Percentiles rank a stretch among this genome's conserved stretches.
Conservation (phyloP, 768 basidiomycete genomes). For the Suillus hirtellus region DNA sequence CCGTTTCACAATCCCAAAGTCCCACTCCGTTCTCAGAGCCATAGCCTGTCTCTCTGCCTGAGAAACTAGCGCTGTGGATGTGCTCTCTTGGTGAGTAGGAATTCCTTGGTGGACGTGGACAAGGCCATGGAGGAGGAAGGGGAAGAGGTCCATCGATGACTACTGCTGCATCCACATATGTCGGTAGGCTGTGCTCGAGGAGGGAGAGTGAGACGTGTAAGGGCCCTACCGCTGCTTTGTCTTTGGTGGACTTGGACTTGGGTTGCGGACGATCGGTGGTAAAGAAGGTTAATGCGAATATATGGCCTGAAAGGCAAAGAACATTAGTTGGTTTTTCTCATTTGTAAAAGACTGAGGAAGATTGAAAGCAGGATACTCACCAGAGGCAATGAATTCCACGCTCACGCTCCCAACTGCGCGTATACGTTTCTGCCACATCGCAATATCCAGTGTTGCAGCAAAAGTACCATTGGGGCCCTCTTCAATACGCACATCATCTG, state of each 20-base stretch:
- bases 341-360: background rate
- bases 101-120: conserved; percentile 13
- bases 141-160: conserved; percentile 39
- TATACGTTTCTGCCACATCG: conserved; percentile 70
- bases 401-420: conserved; percentile 53
- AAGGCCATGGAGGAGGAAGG: conserved; percentile 13
- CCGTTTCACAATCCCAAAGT: background rate
- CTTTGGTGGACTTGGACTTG: background rate
- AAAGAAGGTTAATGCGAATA: conserved; percentile 30
- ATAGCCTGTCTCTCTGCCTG: background rate
- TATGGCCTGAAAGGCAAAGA: conserved; percentile 20
- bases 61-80: background rate
- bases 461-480: conserved; percentile 50
- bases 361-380: conserved; percentile 18
- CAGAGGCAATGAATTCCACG: conserved; percentile 65
- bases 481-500: conserved; percentile 56
- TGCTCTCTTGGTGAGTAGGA: background rate
- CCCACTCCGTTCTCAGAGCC: background rate
- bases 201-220: conserved; percentile 52
- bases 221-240: conserved; percentile 12
- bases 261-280: conserved; percentile 14
- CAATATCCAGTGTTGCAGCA: conserved; percentile 49
- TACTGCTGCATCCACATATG: conserved; percentile 55
- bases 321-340: conserved; percentile 35
- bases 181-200: conserved; percentile 57